A percentile compares a stretch with the other conserved stretches of the same genome.
phyloP scores from a whole-genome alignment of 257 asterid species.

The Phtheirospermum japonicum region DNA sequence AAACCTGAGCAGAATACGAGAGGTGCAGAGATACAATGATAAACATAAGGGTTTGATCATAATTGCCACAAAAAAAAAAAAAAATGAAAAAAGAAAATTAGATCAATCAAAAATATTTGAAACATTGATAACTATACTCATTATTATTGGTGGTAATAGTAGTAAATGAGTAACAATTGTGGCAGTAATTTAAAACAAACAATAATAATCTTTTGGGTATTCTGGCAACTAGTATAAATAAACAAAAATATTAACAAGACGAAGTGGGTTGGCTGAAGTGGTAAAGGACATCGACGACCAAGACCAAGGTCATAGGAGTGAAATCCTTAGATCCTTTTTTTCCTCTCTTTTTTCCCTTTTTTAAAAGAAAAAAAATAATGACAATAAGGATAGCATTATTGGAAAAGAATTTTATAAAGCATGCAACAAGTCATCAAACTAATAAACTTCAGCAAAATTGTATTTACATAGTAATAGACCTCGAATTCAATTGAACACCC shows the following conservation, averaged over 20 bases:
- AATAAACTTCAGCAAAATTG: slow-evolving; percentile 1
- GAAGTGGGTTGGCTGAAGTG: neutral
- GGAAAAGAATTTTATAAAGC: slow-evolving; percentile 8
- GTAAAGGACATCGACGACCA: neutral
- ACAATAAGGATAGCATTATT: neutral
- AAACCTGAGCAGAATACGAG: slow-evolving; percentile 9
- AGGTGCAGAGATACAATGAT: neutral
- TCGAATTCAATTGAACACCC: neutral
- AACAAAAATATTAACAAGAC: neutral
- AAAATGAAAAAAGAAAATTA: no score
- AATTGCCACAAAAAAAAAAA: no score
- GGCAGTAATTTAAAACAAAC: slow-evolving; percentile 1
- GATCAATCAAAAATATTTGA: slow-evolving; percentile 1
- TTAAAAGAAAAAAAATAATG: no score
- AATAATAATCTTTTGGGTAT: neutral
- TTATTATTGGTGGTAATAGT: neutral
- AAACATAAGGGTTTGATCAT: neutral
- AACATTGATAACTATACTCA: neutral
- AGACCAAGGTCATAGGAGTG: neutral
- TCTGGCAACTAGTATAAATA: neutral
- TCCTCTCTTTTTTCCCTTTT: no score
- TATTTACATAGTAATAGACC: slow-evolving; percentile 12
- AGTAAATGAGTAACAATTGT: neutral
- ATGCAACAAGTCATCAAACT: slow-evolving; percentile 11
- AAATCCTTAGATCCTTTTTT: neutral